Conservation (phyloP, 2,329 filamentous ascomycete species). For the Fusarium tuaranense region DNA sequence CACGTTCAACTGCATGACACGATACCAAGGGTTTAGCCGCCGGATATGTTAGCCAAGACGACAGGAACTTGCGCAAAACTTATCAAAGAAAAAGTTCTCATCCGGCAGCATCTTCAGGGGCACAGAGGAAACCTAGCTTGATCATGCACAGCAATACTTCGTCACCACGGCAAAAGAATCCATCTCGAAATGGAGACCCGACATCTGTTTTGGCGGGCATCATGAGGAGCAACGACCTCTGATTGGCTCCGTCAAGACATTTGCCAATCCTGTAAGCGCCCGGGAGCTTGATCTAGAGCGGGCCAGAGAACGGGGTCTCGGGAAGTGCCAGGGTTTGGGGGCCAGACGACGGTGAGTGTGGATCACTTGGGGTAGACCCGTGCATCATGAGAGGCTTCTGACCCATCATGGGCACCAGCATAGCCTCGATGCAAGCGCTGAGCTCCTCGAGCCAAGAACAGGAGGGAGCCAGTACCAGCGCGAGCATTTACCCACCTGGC, state of each 20-base stretch:
- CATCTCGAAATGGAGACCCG: slow-evolving; percentile 17
- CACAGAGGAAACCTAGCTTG: not conserved
- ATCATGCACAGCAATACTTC: slow-evolving; percentile 4
- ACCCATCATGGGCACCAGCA: slow-evolving; percentile 31
- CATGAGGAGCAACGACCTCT: slow-evolving; percentile 7
- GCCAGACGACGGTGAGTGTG: slow-evolving; percentile 27
- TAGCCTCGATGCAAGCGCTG: slow-evolving; percentile 41
- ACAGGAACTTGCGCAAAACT: not conserved
- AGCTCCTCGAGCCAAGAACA: slow-evolving; percentile 35
- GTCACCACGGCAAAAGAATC: slow-evolving; percentile 18
- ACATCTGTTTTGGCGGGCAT: slow-evolving; percentile 19
- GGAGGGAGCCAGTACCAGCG: slow-evolving; percentile 19
- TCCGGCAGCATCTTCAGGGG: slow-evolving; percentile 19
- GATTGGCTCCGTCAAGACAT: slow-evolving; percentile 36
- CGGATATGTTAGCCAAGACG: not conserved
- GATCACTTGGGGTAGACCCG: slow-evolving; percentile 25
- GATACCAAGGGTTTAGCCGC: slow-evolving; percentile 12
- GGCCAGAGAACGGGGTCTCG: slow-evolving; percentile 31
- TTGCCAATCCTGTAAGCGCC: slow-evolving; percentile 43
- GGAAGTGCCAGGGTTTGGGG: slow-evolving; percentile 34
- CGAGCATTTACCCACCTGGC: not conserved
- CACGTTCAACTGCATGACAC: not conserved
- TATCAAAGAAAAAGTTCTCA: not conserved
- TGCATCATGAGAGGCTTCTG: slow-evolving; percentile 33
- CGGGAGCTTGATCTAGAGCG: slow-evolving; percentile 35